phyloP scores from a whole-genome alignment of 2,329 filamentous ascomycete species.

The Verticillium longisporum region DNA sequence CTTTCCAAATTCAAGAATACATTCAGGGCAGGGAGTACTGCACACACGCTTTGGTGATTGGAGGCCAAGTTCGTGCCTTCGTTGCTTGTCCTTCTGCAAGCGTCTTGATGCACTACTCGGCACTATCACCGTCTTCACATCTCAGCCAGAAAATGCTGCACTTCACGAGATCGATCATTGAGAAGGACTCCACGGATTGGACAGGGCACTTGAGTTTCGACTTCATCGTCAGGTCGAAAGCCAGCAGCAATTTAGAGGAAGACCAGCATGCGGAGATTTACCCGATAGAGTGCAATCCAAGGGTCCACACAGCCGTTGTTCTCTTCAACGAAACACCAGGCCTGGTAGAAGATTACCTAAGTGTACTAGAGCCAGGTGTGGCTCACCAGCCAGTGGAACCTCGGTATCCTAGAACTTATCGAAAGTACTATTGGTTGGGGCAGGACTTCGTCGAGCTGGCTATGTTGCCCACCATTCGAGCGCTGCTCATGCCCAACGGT shows the following conservation, averaged over 20 bases:
- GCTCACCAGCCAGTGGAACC: not conserved
- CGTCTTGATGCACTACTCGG: conserved; percentile 59
- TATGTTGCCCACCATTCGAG: conserved; percentile 39
- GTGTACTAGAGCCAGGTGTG: conserved; percentile 24
- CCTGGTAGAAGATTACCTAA: conserved; percentile 47
- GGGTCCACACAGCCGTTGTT: conserved; percentile 60
- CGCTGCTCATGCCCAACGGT: conserved; percentile 18
- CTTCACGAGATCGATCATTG: conserved; percentile 56
- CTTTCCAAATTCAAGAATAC: conserved; percentile 66
- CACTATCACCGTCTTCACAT: conserved; percentile 45
- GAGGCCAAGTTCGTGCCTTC: conserved; percentile 58
- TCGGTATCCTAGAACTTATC: not conserved
- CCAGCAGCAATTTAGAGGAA: not conserved
- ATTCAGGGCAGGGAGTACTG: conserved; percentile 58
- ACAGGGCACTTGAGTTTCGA: conserved; percentile 70
- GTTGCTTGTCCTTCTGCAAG: conserved; percentile 58
- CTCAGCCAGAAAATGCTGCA: conserved; percentile 54
- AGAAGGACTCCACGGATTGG: conserved; percentile 38
- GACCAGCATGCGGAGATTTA: conserved; percentile 37
- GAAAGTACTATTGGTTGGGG: conserved; percentile 55
- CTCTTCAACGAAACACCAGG: conserved; percentile 45
- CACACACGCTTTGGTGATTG: conserved; percentile 63
- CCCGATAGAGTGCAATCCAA: conserved; percentile 66
- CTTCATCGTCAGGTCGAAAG: conserved; percentile 48
- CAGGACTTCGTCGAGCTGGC: conserved; percentile 54